phyloP scores from a whole-genome alignment of 1,139 yeast genomes.

The Blastobotrys ciferrii region DNA sequence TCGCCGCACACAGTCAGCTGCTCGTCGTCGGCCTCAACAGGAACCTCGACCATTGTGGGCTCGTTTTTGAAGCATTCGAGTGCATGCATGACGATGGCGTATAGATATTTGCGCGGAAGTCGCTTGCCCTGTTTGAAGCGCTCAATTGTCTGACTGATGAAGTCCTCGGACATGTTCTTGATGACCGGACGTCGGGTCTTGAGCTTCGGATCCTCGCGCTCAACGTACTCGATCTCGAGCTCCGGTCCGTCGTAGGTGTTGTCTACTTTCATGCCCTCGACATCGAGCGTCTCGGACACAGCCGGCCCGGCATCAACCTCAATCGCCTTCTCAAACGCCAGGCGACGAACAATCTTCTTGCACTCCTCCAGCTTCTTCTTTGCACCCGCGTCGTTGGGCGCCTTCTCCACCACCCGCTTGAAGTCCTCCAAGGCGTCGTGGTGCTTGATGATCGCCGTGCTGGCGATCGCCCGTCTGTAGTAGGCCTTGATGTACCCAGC shows the following conservation, averaged over 20 bases:
- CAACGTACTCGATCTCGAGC: constrained; percentile 44
- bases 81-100: constrained; percentile 76
- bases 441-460: constrained; percentile 72
- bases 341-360: constrained; percentile 62
- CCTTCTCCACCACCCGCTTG: constrained; percentile 55
- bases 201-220: constrained; percentile 15
- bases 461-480: constrained; percentile 78
- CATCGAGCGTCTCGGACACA: constrained; percentile 47
- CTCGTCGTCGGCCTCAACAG: constrained; percentile 42
- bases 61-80: constrained; percentile 64
- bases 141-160: constrained; percentile 63
- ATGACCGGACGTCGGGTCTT: constrained; percentile 1
- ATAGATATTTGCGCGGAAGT: constrained; percentile 77
- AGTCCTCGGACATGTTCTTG: constrained; percentile 44
- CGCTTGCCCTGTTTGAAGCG: constrained; percentile 70
- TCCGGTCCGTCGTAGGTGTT: constrained; percentile 64
- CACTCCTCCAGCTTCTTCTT: constrained; percentile 63
- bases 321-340: constrained; percentile 86
- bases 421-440: constrained; percentile 73
- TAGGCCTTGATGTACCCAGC: constrained; percentile 72
- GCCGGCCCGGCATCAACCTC: constrained; percentile 59
- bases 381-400: constrained; percentile 73
- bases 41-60: constrained; percentile 72
- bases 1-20: constrained; percentile 88
- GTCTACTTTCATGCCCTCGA: constrained; percentile 47